Percentiles rank a stretch among this genome's conserved stretches.
phyloP scores from a whole-genome alignment of 176 grass and related monocot genomes.

The Zea mays region Zm-B73-REFERENCE-NAM-5.0 NC_050100.1:3170001-3170500 shows the following conservation, averaged over 20 bases:
- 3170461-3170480: conserved; percentile 65
- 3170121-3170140: conserved; percentile 7
- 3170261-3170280: conserved; percentile 75
- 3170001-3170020: background rate
- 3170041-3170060: conserved; percentile 63
- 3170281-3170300: conserved; percentile 53
- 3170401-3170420: conserved; percentile 51
- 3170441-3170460: conserved; percentile 81
- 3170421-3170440: conserved; percentile 61
- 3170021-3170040: conserved; percentile 42
- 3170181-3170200: conserved; percentile 27
- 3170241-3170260: conserved; percentile 68
- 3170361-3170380: too few relatives aligned
- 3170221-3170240: conserved; percentile 53
- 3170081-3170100: too few relatives aligned
- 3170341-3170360: too few relatives aligned
- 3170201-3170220: conserved; percentile 66
- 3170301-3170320: conserved; percentile 34
- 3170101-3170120: too few relatives aligned
- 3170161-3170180: background rate
- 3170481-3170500: conserved; percentile 50
- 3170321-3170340: conserved; percentile 71
- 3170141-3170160: too few relatives aligned
- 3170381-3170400: conserved; percentile 77
- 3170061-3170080: conserved; percentile 41